Conservation (phyloP, 257 asterid species). For the Nicotiana otophora region DNA sequence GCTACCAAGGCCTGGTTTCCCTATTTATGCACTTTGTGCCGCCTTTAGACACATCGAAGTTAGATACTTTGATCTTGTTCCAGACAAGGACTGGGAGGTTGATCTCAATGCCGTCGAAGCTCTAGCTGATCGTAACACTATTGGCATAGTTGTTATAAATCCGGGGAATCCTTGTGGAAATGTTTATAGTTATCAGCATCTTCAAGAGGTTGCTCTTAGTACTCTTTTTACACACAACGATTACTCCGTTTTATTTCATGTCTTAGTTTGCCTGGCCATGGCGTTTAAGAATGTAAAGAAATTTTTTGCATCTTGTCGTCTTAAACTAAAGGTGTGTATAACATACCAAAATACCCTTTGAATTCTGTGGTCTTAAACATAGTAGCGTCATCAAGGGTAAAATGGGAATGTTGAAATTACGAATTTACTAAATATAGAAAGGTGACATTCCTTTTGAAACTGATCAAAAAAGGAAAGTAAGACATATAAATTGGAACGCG, state of each 20-base stretch:
- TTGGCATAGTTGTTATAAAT: slow-evolving; percentile 69
- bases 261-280: too few relatives aligned
- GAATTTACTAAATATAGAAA: too few relatives aligned
- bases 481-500: too few relatives aligned
- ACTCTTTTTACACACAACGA: neutral
- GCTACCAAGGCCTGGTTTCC: slow-evolving; percentile 85
- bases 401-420: too few relatives aligned
- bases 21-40: slow-evolving; percentile 69
- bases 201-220: slow-evolving; percentile 47
- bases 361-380: too few relatives aligned
- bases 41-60: slow-evolving; percentile 54
- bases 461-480: too few relatives aligned
- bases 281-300: too few relatives aligned
- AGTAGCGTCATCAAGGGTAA: too few relatives aligned
- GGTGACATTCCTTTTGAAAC: too few relatives aligned
- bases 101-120: slow-evolving; percentile 55
- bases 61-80: slow-evolving; percentile 62
- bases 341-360: too few relatives aligned
- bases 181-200: slow-evolving; percentile 57
- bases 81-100: slow-evolving; percentile 67
- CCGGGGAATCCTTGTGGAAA: slow-evolving; percentile 96
- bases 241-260: neutral
- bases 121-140: slow-evolving; percentile 71
- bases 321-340: too few relatives aligned
- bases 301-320: too few relatives aligned